Percentiles rank a stretch among this genome's conserved stretches.
phyloP scores from a whole-genome alignment of 139 green algal species.

The Picochlorum sp. region DNA sequence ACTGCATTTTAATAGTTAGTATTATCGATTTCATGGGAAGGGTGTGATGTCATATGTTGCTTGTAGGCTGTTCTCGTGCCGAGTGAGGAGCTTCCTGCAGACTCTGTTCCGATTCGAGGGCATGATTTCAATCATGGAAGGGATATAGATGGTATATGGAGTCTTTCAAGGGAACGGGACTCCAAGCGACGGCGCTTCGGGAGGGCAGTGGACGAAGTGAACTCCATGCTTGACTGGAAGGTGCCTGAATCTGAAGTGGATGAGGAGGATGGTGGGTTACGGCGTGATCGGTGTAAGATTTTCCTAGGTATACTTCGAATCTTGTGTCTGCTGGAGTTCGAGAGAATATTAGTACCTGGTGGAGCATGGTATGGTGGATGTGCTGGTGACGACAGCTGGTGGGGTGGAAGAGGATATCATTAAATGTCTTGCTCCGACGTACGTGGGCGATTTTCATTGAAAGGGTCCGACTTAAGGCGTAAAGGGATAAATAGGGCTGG shows the following conservation, averaged over 20 bases:
- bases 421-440: conserved; percentile 93
- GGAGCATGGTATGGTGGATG: conserved; percentile 87
- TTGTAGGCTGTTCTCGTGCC: conserved; percentile 54
- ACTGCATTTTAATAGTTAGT: too few species aligned
- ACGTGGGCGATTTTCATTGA: conserved; percentile 86
- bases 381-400: conserved; percentile 91
- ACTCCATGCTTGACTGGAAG: conserved; percentile 76
- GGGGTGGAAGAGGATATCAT: conserved; percentile 98
- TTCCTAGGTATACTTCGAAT: conserved; percentile 97
- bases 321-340: conserved; percentile 82
- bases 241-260: neutral
- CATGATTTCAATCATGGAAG: conserved; percentile 73
- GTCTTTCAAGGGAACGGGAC: conserved; percentile 69
- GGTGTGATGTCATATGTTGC: neutral
- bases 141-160: conserved; percentile 69
- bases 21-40: too few species aligned
- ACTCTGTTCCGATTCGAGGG: conserved; percentile 39
- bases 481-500: conserved; percentile 92
- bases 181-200: conserved; percentile 85
- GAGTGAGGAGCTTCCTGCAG: conserved; percentile 44
- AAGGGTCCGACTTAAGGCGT: conserved; percentile 73
- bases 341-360: conserved; percentile 80
- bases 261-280: conserved; percentile 4
- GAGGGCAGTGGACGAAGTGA: conserved; percentile 81
- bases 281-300: conserved; percentile 57